Conservation (phyloP, 2,329 filamentous ascomycete genomes). For the Penicillium sp. region DNA sequence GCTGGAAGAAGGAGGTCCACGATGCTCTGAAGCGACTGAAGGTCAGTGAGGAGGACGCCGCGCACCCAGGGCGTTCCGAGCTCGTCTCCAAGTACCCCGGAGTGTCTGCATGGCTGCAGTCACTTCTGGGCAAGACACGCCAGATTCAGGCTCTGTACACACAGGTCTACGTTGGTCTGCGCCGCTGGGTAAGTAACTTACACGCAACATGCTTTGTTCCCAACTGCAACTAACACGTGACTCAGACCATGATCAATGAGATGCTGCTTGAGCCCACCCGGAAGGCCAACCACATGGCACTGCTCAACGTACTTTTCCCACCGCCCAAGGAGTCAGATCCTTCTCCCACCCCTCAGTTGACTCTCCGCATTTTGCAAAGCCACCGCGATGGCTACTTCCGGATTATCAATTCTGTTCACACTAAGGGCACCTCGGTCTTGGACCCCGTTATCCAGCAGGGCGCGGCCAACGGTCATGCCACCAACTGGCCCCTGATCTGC, state of each 20-base stretch:
- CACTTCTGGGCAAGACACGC: slow-evolving; percentile 51
- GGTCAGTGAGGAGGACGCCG: slow-evolving; percentile 49
- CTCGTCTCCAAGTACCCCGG: slow-evolving; percentile 53
- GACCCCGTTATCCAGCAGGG: slow-evolving; percentile 54
- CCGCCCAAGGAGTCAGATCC: slow-evolving; percentile 47
- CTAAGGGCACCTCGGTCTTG: slow-evolving; percentile 54
- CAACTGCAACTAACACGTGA: background rate
- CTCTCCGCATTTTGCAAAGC: slow-evolving; percentile 50
- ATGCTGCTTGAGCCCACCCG: slow-evolving; percentile 61
- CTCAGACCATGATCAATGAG: slow-evolving; percentile 62
- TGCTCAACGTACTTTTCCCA: slow-evolving; percentile 67
- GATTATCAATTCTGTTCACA: slow-evolving; percentile 59
- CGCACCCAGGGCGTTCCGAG: slow-evolving; percentile 43
- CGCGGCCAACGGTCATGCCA: slow-evolving; percentile 51
- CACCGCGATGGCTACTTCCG: slow-evolving; percentile 63
- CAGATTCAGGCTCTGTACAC: slow-evolving; percentile 58
- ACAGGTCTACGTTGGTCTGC: slow-evolving; percentile 59
- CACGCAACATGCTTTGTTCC: too few species aligned
- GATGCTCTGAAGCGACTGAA: slow-evolving; percentile 55
- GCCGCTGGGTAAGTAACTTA: slow-evolving; percentile 57
- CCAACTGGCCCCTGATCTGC: slow-evolving; percentile 53
- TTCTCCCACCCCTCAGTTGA: slow-evolving; percentile 54
- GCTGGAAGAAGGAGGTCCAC: slow-evolving; percentile 58
- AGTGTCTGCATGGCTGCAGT: slow-evolving; percentile 55
- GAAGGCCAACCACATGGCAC: slow-evolving; percentile 64